Conservation (phyloP, 2,329 filamentous ascomycete species). For the Arachnopeziza araneosa region DNA sequence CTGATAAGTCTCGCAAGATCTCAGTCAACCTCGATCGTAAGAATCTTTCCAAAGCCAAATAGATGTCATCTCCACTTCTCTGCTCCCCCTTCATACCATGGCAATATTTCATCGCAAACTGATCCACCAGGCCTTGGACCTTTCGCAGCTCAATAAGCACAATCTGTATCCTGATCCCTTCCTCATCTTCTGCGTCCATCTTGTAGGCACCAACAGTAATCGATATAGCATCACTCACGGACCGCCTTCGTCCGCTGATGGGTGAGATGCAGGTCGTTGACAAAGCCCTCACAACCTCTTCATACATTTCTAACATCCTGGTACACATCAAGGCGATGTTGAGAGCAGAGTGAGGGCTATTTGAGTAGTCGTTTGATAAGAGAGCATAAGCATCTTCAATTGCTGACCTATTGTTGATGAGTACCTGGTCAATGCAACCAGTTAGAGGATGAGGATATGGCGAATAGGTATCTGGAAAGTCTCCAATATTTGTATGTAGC, state of each 20-base stretch:
- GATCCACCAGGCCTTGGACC: slow-evolving; percentile 1
- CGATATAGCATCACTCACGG: background rate
- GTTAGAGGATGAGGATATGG: background rate
- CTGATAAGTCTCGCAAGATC: background rate
- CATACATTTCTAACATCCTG: slow-evolving; percentile 2
- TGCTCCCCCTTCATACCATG: background rate
- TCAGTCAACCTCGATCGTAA: background rate
- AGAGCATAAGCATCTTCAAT: slow-evolving; percentile 4
- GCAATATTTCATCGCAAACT: slow-evolving; percentile 1
- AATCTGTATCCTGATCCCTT: slow-evolving; percentile 2
- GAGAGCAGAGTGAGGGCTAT: slow-evolving; percentile 2
- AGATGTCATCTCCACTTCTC: background rate
- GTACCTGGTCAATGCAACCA: slow-evolving; percentile 1
- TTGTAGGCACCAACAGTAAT: slow-evolving; percentile 3
- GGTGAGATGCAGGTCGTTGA: background rate
- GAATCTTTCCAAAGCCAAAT: slow-evolving; percentile 4
- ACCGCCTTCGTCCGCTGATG: background rate
- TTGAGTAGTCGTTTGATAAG: background rate
- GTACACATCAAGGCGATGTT: slow-evolving; percentile 2
- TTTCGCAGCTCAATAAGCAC: slow-evolving; percentile 4
- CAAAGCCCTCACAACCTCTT: background rate
- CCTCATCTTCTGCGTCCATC: slow-evolving; percentile 6
- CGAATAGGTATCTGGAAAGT: background rate
- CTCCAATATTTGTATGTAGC: background rate
- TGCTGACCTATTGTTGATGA: slow-evolving; percentile 4